Evolutionary conservation across 768 basidiomycete species (phyloP).

Genomic region (Phanerodontia chrysosporium): DNA sequence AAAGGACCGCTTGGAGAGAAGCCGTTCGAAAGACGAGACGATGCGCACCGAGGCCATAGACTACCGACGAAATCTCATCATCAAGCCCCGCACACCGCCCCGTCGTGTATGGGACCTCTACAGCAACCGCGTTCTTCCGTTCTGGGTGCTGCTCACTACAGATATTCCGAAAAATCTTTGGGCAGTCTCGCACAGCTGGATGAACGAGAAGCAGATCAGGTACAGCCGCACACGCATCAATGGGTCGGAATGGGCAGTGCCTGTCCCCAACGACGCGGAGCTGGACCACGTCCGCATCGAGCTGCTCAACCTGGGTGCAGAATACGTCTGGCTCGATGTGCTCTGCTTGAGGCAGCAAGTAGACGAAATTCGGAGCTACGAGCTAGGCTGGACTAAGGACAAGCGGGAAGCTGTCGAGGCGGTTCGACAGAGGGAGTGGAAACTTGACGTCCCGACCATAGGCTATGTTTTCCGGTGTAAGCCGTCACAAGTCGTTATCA

Average conservation of each 20-base stretch:
- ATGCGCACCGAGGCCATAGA: neutral
- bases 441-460: slow-evolving; percentile 4
- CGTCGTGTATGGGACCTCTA: slow-evolving; percentile 3
- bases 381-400: neutral
- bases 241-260: neutral
- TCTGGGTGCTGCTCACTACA: neutral
- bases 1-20: neutral
- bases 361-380: neutral
- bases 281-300: slow-evolving; percentile 5
- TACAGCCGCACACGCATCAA: neutral
- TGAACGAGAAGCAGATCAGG: neutral
- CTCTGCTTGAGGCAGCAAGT: slow-evolving; percentile 2
- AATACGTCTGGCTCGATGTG: slow-evolving; percentile 7
- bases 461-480: neutral
- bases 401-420: neutral
- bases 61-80: neutral
- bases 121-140: slow-evolving; percentile 4
- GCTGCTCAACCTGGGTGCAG: slow-evolving; percentile 2
- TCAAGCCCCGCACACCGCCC: neutral
- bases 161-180: neutral
- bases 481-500: neutral
- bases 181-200: slow-evolving; percentile 7
- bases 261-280: neutral
- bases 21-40: neutral
- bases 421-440: slow-evolving; percentile 3